These are phyloP conservation scores for Physcomitrium patens DNA, from an alignment of 225 moss, liverwort and hornwort species.

Conservation along the genomic window DNA sequence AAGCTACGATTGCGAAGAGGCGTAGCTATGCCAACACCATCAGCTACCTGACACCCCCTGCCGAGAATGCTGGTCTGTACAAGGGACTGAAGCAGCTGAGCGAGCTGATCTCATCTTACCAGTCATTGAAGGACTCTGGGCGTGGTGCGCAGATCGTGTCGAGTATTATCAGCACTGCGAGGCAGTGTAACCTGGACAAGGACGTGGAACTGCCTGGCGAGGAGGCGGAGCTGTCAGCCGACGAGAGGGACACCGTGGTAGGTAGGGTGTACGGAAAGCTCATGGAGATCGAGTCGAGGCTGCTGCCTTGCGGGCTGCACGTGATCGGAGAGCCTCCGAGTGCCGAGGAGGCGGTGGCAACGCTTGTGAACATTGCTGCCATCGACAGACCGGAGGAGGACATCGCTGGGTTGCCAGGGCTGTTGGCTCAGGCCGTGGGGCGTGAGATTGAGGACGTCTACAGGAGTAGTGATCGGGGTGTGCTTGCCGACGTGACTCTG, in stretches of 20 bases:
- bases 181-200: constrained; percentile 94
- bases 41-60: constrained; percentile 98
- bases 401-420: constrained; percentile 83
- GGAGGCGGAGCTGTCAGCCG: constrained; percentile 64
- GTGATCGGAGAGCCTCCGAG: constrained; percentile 96
- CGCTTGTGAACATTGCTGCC: constrained; percentile 94
- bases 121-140: constrained; percentile 89
- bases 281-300: constrained; percentile 97
- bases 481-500: constrained; percentile 73
- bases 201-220: constrained; percentile 83
- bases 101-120: constrained; percentile 94
- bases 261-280: constrained; percentile 95
- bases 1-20: constrained; percentile 95
- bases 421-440: constrained; percentile 82
- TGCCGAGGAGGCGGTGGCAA: constrained; percentile 90
- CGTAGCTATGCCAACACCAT: constrained; percentile 98
- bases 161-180: constrained; percentile 93
- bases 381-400: constrained; percentile 97
- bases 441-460: constrained; percentile 93
- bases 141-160: constrained; percentile 95
- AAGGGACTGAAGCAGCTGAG: constrained; percentile 98
- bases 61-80: constrained; percentile 95
- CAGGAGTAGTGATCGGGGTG: constrained; percentile 80
- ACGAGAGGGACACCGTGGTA: constrained; percentile 83
- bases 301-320: constrained; percentile 91